Conservation (phyloP, 2,329 filamentous ascomycete genomes). For the Cladosporium sp. region DNA sequence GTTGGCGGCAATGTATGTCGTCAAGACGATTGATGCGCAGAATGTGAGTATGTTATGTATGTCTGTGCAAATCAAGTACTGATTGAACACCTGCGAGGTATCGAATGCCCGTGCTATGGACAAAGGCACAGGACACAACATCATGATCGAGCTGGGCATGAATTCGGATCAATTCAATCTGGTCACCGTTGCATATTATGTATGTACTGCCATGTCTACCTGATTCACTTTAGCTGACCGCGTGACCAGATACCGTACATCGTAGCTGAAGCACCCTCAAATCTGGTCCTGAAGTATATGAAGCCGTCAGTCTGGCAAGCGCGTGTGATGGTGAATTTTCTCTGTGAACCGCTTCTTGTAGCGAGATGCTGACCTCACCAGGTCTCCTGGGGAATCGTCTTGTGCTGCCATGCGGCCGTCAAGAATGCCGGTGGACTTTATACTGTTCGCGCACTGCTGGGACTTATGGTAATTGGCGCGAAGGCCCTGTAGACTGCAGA, state of each 20-base stretch:
- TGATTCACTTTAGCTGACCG: background rate
- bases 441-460: background rate
- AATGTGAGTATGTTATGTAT: conserved; percentile 21
- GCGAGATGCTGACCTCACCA: background rate
- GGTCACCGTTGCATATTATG: conserved; percentile 35
- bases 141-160: conserved; percentile 25
- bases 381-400: background rate
- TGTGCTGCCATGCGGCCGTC: background rate
- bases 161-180: conserved; percentile 32
- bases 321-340: conserved; percentile 6
- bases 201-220: conserved; percentile 12
- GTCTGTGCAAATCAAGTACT: background rate
- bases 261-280: conserved; percentile 14
- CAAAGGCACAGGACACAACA: conserved; percentile 26
- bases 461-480: background rate
- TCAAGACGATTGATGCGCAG: conserved; percentile 31
- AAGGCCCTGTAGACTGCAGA: background rate
- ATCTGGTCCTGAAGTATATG: conserved; percentile 13
- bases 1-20: conserved; percentile 31
- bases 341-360: background rate
- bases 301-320: conserved; percentile 15
- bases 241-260: conserved; percentile 14
- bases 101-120: conserved; percentile 37
- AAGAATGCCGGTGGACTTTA: background rate
- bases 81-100: background rate